Evolutionary conservation across 768 basidiomycete genomes (phyloP).

Genomic region (Auriscalpium microsporum): DNA sequence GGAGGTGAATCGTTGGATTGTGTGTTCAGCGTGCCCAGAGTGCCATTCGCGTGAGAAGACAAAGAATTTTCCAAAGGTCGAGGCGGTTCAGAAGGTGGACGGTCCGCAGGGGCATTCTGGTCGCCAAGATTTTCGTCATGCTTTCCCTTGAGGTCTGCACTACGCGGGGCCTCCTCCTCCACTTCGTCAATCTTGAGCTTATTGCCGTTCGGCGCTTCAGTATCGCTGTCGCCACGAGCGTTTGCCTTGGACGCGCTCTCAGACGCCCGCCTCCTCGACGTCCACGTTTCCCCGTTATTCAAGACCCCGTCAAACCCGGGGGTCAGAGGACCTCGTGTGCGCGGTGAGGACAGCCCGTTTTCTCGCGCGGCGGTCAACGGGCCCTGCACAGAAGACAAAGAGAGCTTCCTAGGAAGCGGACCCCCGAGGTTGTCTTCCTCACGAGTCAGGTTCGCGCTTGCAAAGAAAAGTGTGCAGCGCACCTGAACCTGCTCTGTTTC

Average conservation of each 20-base stretch:
- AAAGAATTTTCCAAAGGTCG: background rate
- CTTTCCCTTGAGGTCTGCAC: background rate
- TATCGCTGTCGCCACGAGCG: constrained; percentile 31
- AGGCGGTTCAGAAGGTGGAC: background rate
- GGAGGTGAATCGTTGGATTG: too few relatives aligned
- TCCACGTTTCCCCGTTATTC: constrained; percentile 59
- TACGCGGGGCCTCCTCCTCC: constrained; percentile 30
- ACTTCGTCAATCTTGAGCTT: constrained; percentile 51
- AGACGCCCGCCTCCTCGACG: constrained; percentile 53
- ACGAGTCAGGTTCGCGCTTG: too few relatives aligned
- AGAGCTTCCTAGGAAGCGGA: constrained; percentile 54
- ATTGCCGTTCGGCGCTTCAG: constrained; percentile 33
- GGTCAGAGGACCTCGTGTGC: constrained; percentile 47
- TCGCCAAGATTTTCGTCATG: too few relatives aligned
- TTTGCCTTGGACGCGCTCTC: constrained; percentile 40
- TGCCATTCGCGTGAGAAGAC: background rate
- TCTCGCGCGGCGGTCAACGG: constrained; percentile 54
- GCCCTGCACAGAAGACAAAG: constrained; percentile 52
- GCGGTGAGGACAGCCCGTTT: constrained; percentile 51
- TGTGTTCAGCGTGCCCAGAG: background rate
- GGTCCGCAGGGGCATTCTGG: too few relatives aligned
- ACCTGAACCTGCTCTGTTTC: constrained; percentile 70
- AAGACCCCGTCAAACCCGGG: constrained; percentile 71
- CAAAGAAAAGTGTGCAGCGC: constrained; percentile 8
- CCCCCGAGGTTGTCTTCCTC: too few relatives aligned